Evolutionary conservation across 164 flowering plant genomes (phyloP).

Genomic region (Pachysandra terminalis): DNA sequence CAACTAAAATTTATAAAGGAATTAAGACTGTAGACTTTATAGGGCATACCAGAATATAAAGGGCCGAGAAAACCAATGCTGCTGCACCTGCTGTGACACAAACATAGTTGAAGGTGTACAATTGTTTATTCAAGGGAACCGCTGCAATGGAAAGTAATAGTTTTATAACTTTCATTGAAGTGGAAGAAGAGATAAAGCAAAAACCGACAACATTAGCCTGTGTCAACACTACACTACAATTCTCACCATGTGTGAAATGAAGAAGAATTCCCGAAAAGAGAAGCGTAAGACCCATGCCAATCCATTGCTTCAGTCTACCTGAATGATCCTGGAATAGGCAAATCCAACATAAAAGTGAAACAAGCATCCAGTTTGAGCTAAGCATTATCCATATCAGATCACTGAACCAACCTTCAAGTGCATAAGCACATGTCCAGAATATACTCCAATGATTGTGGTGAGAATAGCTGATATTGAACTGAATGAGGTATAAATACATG

Average conservation of each 20-base stretch:
- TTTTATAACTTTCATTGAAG: neutral
- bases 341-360: neutral
- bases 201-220: neutral
- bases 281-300: conserved; percentile 46
- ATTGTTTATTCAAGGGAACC: conserved; percentile 81
- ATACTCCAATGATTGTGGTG: conserved; percentile 72
- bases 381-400: neutral
- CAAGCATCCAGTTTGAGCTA: neutral
- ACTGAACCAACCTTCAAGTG: conserved; percentile 60
- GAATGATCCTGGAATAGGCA: conserved; percentile 49
- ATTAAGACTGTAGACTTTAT: neutral
- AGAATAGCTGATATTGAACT: conserved; percentile 86
- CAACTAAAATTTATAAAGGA: too few relatives aligned
- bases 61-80: conserved; percentile 63
- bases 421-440: conserved; percentile 81
- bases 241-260: conserved; percentile 73
- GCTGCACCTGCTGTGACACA: conserved; percentile 92
- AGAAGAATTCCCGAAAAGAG: conserved; percentile 58
- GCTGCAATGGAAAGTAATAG: conserved; percentile 42
- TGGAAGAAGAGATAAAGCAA: neutral
- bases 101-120: conserved; percentile 82
- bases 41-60: conserved; percentile 60
- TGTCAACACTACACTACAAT: neutral
- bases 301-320: conserved; percentile 73
- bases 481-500: conserved; percentile 19